Evolutionary conservation across 768 basidiomycete species (phyloP).

Genomic region (Boletus pseudopeckii): DNA sequence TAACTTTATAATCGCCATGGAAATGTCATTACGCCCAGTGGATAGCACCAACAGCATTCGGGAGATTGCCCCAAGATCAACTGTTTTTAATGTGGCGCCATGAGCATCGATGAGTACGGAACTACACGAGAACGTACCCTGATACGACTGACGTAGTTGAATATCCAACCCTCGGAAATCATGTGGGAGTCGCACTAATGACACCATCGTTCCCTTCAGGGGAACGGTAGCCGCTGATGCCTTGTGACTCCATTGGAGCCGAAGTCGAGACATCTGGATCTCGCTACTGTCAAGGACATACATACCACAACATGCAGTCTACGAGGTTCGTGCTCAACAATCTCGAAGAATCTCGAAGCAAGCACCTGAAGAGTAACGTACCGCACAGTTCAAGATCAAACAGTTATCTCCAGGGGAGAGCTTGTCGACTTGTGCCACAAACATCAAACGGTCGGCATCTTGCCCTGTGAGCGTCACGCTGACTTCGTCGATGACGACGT

Average conservation of each 20-base stretch:
- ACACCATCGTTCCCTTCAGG: constrained; percentile 30
- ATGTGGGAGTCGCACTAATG: constrained; percentile 58
- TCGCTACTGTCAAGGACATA: constrained; percentile 69
- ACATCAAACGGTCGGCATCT: constrained; percentile 61
- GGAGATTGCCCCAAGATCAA: constrained; percentile 60
- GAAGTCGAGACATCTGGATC: constrained; percentile 58
- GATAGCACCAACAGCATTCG: constrained; percentile 54
- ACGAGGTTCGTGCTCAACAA: background rate
- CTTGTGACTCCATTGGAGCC: constrained; percentile 62
- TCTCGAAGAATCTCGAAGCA: background rate
- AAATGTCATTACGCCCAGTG: constrained; percentile 67
- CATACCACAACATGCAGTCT: constrained; percentile 66
- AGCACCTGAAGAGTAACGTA: constrained; percentile 36
- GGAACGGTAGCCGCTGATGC: constrained; percentile 18
- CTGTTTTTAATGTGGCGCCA: constrained; percentile 34
- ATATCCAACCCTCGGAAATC: constrained; percentile 64
- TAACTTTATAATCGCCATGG: constrained; percentile 51
- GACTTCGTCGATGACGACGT: constrained; percentile 59
- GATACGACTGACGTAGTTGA: constrained; percentile 53
- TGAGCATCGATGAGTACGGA: constrained; percentile 16
- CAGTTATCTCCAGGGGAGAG: constrained; percentile 59
- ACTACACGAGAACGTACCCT: constrained; percentile 19
- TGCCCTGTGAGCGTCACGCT: constrained; percentile 57
- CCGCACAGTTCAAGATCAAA: constrained; percentile 66
- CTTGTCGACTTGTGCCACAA: constrained; percentile 38